Evolutionary conservation across 2,329 filamentous ascomycete species (phyloP).

Genomic region (Lasiodiplodia sp.): DNA sequence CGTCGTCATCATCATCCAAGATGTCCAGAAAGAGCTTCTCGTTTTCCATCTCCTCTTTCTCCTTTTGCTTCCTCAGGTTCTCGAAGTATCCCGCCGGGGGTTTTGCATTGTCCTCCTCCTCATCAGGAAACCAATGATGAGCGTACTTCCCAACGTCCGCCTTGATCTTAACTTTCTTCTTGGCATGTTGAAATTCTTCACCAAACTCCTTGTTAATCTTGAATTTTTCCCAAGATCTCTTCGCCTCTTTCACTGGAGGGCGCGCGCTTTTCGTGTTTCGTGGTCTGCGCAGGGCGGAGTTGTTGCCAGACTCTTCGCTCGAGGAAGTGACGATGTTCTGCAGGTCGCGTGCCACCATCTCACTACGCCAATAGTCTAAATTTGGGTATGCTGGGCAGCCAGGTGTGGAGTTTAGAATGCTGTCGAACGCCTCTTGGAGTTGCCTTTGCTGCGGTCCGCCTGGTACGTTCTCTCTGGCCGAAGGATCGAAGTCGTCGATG

Average conservation of each 20-base stretch:
- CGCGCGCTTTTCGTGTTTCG: neutral
- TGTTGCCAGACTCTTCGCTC: neutral
- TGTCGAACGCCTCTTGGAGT: neutral
- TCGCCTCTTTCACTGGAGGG: neutral
- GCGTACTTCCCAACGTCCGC: neutral
- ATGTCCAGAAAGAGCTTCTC: neutral
- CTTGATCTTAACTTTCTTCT: neutral
- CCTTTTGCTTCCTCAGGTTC: neutral
- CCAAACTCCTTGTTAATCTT: conserved; percentile 5
- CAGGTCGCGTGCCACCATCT: neutral
- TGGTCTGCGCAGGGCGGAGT: neutral
- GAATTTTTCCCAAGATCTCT: conserved; percentile 9
- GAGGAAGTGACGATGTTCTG: neutral
- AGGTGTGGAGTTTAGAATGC: neutral
- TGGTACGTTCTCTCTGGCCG: neutral
- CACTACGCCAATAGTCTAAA: neutral
- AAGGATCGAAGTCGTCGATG: neutral
- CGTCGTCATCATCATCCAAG: neutral
- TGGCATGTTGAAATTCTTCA: neutral
- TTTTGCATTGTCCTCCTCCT: neutral
- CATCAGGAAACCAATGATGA: conserved; percentile 5
- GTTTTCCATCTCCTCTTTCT: neutral
- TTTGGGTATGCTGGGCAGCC: neutral
- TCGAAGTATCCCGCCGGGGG: conserved; percentile 11
- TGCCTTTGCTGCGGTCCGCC: neutral